Conservation (phyloP, 441 rosid species). For the Bruguiera hainesii region DNA sequence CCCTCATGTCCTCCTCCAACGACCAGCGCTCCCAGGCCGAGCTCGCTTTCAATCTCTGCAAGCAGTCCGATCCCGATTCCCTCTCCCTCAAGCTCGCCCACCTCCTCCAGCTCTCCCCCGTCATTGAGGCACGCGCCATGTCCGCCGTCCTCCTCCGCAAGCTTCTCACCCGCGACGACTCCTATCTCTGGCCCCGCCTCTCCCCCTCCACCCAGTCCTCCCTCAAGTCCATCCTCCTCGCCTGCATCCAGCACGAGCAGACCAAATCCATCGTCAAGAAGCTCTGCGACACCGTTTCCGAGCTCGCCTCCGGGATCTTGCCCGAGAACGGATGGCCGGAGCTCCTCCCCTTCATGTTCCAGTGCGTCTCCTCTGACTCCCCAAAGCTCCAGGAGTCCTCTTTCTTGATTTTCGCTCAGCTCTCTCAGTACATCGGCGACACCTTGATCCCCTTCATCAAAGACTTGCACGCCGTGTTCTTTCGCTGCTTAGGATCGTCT, state of each 20-base stretch:
- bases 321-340: conserved; percentile 92
- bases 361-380: conserved; percentile 67
- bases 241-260: conserved; percentile 65
- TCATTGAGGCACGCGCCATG: conserved; percentile 74
- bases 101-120: conserved; percentile 63
- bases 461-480: conserved; percentile 67
- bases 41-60: conserved; percentile 73
- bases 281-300: conserved; percentile 78
- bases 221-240: conserved; percentile 55
- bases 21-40: conserved; percentile 88
- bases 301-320: conserved; percentile 72
- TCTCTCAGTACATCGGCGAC: conserved; percentile 79
- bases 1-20: conserved; percentile 84
- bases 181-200: conserved; percentile 78
- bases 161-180: conserved; percentile 76
- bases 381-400: conserved; percentile 78
- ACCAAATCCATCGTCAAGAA: conserved; percentile 66
- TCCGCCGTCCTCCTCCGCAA: conserved; percentile 86
- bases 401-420: conserved; percentile 71
- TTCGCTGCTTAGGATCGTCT: conserved; percentile 52
- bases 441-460: conserved; percentile 64
- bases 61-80: conserved; percentile 70
- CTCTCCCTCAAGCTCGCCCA: conserved; percentile 71
- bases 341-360: conserved; percentile 82
- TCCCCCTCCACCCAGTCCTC: conserved; percentile 56